Percentiles rank a stretch among this genome's conserved stretches.
Evolutionary conservation across 2,329 filamentous ascomycete species (phyloP).

Genomic region (Xylaria sp.): DNA sequence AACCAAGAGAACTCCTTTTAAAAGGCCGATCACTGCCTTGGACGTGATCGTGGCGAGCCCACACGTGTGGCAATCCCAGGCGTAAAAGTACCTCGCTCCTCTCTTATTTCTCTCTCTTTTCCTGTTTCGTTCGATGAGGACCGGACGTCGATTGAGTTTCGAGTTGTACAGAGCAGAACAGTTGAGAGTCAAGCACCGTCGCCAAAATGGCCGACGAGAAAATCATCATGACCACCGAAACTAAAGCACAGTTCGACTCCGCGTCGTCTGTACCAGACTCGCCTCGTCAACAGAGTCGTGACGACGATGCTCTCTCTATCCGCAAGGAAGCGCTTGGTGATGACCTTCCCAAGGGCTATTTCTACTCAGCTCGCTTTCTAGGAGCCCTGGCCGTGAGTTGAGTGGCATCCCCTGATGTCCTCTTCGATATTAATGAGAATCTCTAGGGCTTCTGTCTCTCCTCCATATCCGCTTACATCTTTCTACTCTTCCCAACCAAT

Average conservation of each 20-base stretch:
- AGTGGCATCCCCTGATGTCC: not conserved
- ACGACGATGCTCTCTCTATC: slow-evolving; percentile 50
- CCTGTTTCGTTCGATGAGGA: slow-evolving; percentile 11
- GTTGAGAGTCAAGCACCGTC: slow-evolving; percentile 5
- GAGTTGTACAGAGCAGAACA: not conserved
- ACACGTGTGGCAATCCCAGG: slow-evolving; percentile 23
- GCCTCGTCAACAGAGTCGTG: slow-evolving; percentile 51
- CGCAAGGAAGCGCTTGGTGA: slow-evolving; percentile 51
- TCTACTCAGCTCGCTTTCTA: slow-evolving; percentile 51
- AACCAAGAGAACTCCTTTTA: slow-evolving; percentile 23
- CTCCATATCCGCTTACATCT: slow-evolving; percentile 53
- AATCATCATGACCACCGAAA: slow-evolving; percentile 22
- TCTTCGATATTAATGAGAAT: slow-evolving; percentile 24
- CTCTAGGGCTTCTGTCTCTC: slow-evolving; percentile 53
- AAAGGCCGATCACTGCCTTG: slow-evolving; percentile 31
- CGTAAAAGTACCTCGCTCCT: slow-evolving; percentile 15
- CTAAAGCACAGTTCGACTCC: slow-evolving; percentile 23
- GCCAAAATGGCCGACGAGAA: slow-evolving; percentile 21
- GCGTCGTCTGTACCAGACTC: slow-evolving; percentile 24
- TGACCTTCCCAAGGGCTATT: slow-evolving; percentile 53
- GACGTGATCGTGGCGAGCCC: not conserved
- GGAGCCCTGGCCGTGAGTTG: slow-evolving; percentile 49
- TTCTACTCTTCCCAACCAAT: slow-evolving; percentile 54
- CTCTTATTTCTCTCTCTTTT: not conserved
- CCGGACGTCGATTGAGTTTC: slow-evolving; percentile 5